These are phyloP conservation scores for Amoeboaphelidium occidentale DNA, from an alignment of 371 early-diverging fungal species.

Conservation along the genomic window DNA sequence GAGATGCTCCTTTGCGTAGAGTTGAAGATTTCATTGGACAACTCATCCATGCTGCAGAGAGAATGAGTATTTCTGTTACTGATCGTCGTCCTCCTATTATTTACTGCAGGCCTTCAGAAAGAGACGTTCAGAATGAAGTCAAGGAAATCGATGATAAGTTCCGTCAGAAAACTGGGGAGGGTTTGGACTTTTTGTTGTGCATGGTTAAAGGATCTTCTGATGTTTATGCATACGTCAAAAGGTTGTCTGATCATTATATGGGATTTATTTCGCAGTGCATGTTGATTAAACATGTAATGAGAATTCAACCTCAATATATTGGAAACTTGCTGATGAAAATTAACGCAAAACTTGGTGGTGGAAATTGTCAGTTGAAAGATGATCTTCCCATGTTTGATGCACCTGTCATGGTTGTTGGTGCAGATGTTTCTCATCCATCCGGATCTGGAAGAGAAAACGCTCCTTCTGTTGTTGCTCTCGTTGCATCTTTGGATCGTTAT, in stretches of 20 bases:
- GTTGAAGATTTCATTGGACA: slow-evolving; percentile 22
- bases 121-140: slow-evolving; percentile 1
- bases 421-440: slow-evolving; percentile 55
- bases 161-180: not conserved
- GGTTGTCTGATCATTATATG: slow-evolving; percentile 65
- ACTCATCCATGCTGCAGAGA: slow-evolving; percentile 22
- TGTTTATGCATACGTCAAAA: slow-evolving; percentile 81
- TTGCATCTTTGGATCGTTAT: not conserved
- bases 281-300: slow-evolving; percentile 38
- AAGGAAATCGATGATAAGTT: not conserved
- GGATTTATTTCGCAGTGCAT: slow-evolving; percentile 83
- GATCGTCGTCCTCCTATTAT: slow-evolving; percentile 36
- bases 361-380: not conserved
- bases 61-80: slow-evolving; percentile 19
- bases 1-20: slow-evolving; percentile 14
- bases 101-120: slow-evolving; percentile 25
- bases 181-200: not conserved
- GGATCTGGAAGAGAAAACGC: not conserved
- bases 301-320: slow-evolving; percentile 38
- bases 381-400: slow-evolving; percentile 8
- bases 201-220: slow-evolving; percentile 31
- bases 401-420: slow-evolving; percentile 80
- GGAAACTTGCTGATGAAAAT: slow-evolving; percentile 2
- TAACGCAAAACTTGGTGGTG: not conserved
- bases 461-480: not conserved